Conservation (phyloP, 2,329 filamentous ascomycete species). For the Trichoderma sp. region DNA sequence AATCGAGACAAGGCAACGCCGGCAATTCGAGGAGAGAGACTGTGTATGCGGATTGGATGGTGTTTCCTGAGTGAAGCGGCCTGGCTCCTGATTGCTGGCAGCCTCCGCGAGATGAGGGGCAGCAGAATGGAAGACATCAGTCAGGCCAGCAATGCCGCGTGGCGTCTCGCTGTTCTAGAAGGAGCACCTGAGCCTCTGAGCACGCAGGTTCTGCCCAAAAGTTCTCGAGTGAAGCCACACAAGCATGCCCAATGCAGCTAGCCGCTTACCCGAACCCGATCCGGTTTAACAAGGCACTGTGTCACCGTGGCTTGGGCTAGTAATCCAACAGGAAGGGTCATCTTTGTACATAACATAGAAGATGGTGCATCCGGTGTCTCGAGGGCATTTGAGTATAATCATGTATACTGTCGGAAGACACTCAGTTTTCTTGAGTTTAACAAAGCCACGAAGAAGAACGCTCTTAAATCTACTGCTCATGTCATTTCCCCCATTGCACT, state of each 20-base stretch:
- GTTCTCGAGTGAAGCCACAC: constrained; percentile 26
- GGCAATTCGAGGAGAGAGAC: constrained; percentile 31
- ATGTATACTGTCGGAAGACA: no score
- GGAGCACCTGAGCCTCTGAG: constrained; percentile 8
- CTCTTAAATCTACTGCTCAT: no score
- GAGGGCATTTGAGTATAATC: no score
- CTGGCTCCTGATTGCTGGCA: constrained; percentile 39
- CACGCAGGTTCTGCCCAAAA: constrained; percentile 26
- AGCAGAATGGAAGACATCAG: constrained; percentile 43
- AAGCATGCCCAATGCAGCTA: constrained; percentile 20
- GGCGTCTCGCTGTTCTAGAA: constrained; percentile 16
- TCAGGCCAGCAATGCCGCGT: constrained; percentile 32
- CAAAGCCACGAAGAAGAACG: no score
- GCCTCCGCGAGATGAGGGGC: constrained; percentile 42
- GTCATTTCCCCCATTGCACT: no score
- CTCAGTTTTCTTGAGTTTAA: no score
- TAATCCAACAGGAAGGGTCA: no score
- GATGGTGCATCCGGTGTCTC: no score
- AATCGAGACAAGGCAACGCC: constrained; percentile 28
- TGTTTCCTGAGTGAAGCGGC: constrained; percentile 34
- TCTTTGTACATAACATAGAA: no score
- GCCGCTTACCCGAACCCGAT: not conserved
- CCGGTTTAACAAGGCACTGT: not conserved
- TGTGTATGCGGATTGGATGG: constrained; percentile 30
- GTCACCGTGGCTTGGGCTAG: constrained; percentile 7